Percentiles rank a stretch among this genome's conserved stretches.
Conservation (phyloP, 2,329 filamentous ascomycete genomes). For the Fusarium fujikuroi region DNA sequence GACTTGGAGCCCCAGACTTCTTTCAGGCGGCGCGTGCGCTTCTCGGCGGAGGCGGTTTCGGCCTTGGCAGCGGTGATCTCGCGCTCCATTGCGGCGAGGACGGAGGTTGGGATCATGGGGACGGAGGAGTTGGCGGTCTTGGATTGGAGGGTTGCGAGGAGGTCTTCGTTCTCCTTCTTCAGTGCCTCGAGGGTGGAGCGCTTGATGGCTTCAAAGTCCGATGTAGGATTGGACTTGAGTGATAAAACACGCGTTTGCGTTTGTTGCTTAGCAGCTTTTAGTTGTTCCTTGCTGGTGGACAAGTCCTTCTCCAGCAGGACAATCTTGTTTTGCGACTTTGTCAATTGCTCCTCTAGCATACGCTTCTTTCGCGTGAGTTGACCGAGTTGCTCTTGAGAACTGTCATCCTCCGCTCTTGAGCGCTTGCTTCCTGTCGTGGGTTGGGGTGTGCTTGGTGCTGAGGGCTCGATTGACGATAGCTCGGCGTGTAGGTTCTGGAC, state of each 20-base stretch:
- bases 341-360: conserved; percentile 81
- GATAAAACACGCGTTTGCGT: conserved; percentile 85
- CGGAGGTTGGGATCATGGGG: conserved; percentile 78
- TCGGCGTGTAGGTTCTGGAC: conserved; percentile 79
- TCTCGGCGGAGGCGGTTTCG: conserved; percentile 79
- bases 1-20: conserved; percentile 94
- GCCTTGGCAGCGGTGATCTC: conserved; percentile 78
- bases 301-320: conserved; percentile 81
- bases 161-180: conserved; percentile 83
- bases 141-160: conserved; percentile 76
- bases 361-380: conserved; percentile 89
- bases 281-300: conserved; percentile 76
- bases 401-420: conserved; percentile 68
- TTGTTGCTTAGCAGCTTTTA: conserved; percentile 71
- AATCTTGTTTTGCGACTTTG: conserved; percentile 74
- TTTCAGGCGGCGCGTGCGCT: conserved; percentile 85
- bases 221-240: conserved; percentile 90
- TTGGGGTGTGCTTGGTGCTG: conserved; percentile 49
- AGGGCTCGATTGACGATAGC: conserved; percentile 71
- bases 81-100: conserved; percentile 78
- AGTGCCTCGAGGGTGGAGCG: conserved; percentile 80
- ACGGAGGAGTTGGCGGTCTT: conserved; percentile 55
- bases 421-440: conserved; percentile 70
- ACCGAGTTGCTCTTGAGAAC: conserved; percentile 77
- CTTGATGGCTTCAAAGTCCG: conserved; percentile 86